Base-by-base conservation (phyloP, 1,284 basidiomycete genomes). In the Pyrrhoderma lamaoense region DNA sequence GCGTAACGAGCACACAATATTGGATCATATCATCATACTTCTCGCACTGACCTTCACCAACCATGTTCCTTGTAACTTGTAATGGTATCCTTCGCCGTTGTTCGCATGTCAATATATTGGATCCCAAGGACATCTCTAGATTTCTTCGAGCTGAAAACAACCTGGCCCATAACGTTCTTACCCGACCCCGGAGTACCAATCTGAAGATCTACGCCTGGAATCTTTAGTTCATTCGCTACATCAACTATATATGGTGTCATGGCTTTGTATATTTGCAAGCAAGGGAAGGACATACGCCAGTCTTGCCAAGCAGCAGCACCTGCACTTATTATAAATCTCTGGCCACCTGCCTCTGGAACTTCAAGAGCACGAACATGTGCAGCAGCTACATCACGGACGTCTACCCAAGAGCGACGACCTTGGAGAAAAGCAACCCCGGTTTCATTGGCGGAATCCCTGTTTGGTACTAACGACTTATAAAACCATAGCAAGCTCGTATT, bases 341-440 rank as follows among this genome's bases (percentile, higher is more conserved):
- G 56, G 2, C 68, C 69, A 2, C 63, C 67, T 0, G 73, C 74
- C 37, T 68, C 66, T 2, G 65, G 59, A 13, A 64, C 59, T 1
- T 65, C 63, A 2, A 75, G 63, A 2, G 75, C 71, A 18, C 64
- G 62, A 35, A 75, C 64, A 54, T 78, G 76, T 1, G 68, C 69
- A 4, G 65, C 59, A 5, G 74, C 75, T 21, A 76, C 69, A 54
- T 72, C 69, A 18, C 72, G 64, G 1, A 76, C 75, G 52, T 77
- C 72, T 21, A 75, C 70, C 60, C 65, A 73, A n/a, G n/a, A n/a
- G 27, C 27, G 7, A 31, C 27, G 27, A 5, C 7, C 7, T 31
- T 5, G 11, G 11, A 31, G 27, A 5, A 31, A 5, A 31, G 5
- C 27, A 31, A 45, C 40, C 18, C 23, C 49, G 47, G 39, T 50